Percentiles rank a stretch among this genome's conserved stretches.
Evolutionary conservation across 495 filamentous ascomycete species (phyloP).

Genomic region (Aspergillus indologenus): DNA sequence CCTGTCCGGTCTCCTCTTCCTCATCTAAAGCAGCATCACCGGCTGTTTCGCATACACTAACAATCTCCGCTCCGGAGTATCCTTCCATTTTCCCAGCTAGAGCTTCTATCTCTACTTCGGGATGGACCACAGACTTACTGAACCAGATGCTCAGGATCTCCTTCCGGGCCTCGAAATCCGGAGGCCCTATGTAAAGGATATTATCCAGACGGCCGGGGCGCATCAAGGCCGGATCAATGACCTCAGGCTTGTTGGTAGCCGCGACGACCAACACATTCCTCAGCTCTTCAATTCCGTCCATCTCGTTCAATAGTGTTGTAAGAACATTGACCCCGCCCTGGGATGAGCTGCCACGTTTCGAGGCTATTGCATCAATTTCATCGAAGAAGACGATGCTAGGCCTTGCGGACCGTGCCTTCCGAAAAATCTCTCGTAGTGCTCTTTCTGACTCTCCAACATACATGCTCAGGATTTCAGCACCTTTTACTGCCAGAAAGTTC

Average conservation of each 20-base stretch:
- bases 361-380: constrained; percentile 93
- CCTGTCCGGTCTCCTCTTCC: constrained; percentile 43
- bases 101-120: constrained; percentile 62
- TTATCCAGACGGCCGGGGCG: constrained; percentile 86
- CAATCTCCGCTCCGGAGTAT: constrained; percentile 86
- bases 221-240: constrained; percentile 80
- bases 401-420: constrained; percentile 77
- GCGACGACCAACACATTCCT: constrained; percentile 87
- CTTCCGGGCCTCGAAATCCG: constrained; percentile 67
- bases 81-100: constrained; percentile 74
- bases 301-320: constrained; percentile 89
- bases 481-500: constrained; percentile 95
- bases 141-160: constrained; percentile 73
- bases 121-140: constrained; percentile 54
- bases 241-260: constrained; percentile 88
- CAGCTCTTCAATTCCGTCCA: constrained; percentile 89
- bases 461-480: constrained; percentile 94
- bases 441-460: constrained; percentile 97
- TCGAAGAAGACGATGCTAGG: constrained; percentile 98
- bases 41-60: constrained; percentile 71
- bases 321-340: constrained; percentile 72
- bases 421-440: constrained; percentile 81
- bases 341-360: constrained; percentile 56
- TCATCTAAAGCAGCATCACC: constrained; percentile 57
- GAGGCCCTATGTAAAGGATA: constrained; percentile 86